Conservation (phyloP, 768 basidiomycete genomes). For the Auricularia cornea region DNA sequence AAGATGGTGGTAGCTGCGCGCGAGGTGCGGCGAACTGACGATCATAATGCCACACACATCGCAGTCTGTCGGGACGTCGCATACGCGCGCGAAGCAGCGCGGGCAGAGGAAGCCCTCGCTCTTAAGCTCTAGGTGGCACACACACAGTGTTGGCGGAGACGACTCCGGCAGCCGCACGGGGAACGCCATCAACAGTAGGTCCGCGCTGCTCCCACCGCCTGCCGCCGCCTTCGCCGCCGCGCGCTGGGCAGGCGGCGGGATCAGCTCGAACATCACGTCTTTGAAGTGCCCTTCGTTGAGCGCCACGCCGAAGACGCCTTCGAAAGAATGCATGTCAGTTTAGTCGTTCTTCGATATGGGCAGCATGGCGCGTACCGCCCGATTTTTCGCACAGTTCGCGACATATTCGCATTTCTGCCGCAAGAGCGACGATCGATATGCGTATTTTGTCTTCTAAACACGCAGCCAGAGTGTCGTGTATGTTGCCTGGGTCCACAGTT, state of each 20-base stretch:
- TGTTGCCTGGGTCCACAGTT: constrained; percentile 94
- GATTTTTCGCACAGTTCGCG: constrained; percentile 86
- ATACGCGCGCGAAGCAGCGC: constrained; percentile 84
- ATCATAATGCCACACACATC: constrained; percentile 97
- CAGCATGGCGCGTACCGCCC: constrained; percentile 47
- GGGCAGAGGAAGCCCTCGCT: constrained; percentile 94
- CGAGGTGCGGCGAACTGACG: constrained; percentile 94
- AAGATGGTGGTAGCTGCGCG: constrained; percentile 89
- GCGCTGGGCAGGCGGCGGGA: constrained; percentile 87
- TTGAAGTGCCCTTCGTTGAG: constrained; percentile 97
- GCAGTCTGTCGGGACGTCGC: constrained; percentile 98
- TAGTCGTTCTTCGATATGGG: not conserved
- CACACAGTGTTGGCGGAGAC: constrained; percentile 77
- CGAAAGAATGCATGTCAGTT: not conserved
- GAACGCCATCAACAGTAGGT: constrained; percentile 99
- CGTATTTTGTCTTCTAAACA: constrained; percentile 80
- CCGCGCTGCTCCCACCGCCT: constrained; percentile 53
- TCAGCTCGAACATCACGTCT: constrained; percentile 89
- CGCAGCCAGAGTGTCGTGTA: constrained; percentile 86
- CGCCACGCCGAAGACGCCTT: constrained; percentile 79
- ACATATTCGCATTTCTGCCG: constrained; percentile 98
- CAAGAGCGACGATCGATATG: constrained; percentile 86
- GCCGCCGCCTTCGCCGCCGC: constrained; percentile 40
- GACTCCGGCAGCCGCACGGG: constrained; percentile 84
- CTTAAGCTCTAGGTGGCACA: constrained; percentile 88